Percentiles rank a stretch among this genome's conserved stretches.
phyloP scores from a whole-genome alignment of 2,329 filamentous ascomycete genomes.

The Aspergillus floridensis region DNA sequence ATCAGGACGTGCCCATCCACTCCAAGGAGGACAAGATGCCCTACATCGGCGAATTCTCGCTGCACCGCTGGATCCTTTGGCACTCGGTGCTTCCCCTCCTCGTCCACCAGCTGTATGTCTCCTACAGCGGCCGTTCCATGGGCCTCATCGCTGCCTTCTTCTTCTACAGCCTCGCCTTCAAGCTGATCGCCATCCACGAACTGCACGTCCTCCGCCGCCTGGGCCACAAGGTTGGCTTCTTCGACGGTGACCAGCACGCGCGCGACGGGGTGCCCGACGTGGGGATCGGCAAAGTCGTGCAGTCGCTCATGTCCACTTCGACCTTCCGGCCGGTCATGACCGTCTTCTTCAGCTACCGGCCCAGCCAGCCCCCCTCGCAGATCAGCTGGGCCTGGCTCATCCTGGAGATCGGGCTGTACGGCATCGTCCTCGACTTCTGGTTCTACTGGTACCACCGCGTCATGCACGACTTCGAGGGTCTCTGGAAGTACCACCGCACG shows the following conservation, averaged over 20 bases:
- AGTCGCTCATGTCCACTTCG: conserved; percentile 34
- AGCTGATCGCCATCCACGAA: conserved; percentile 42
- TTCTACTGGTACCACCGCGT: conserved; percentile 40
- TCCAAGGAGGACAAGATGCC: conserved; percentile 45
- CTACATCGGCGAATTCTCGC: conserved; percentile 35
- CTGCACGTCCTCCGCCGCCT: conserved; percentile 39
- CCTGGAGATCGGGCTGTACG: conserved; percentile 42
- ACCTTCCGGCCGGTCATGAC: conserved; percentile 35
- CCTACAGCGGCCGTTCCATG: conserved; percentile 32
- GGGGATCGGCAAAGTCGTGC: conserved; percentile 34
- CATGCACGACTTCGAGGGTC: conserved; percentile 41
- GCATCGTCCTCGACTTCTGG: conserved; percentile 47
- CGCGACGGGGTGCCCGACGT: conserved; percentile 46
- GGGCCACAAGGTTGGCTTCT: conserved; percentile 41
- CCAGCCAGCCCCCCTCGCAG: conserved; percentile 21
- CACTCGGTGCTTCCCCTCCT: conserved; percentile 39
- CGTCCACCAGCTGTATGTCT: conserved; percentile 37
- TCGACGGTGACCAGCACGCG: conserved; percentile 47
- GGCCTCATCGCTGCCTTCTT: conserved; percentile 30
- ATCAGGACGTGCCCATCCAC: conserved; percentile 39
- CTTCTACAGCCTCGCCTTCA: conserved; percentile 43
- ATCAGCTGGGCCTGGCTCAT: conserved; percentile 39
- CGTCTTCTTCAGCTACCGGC: conserved; percentile 33
- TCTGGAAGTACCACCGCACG: conserved; percentile 48
- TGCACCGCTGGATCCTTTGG: conserved; percentile 42